A percentile compares a stretch with the other conserved stretches of the same genome.
Conservation (phyloP, 2,329 filamentous ascomycete species). For the Neobulgaria alba region DNA sequence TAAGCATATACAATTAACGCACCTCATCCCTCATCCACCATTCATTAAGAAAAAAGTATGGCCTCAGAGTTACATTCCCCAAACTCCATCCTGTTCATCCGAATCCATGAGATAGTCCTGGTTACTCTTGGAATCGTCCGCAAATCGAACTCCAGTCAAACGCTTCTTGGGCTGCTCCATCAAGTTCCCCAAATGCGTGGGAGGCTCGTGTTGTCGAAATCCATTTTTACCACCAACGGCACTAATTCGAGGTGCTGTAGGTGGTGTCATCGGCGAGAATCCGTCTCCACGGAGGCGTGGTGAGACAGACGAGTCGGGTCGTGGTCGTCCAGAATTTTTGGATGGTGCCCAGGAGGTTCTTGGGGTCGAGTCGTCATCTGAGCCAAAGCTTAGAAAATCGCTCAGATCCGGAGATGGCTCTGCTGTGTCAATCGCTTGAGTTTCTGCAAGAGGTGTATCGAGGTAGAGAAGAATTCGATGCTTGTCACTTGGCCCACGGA, state of each 20-base stretch:
- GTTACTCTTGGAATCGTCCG: constrained; percentile 8
- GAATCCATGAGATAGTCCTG: neutral
- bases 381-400: constrained; percentile 23
- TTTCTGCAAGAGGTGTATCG: constrained; percentile 18
- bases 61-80: neutral
- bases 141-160: constrained; percentile 13
- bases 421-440: constrained; percentile 15
- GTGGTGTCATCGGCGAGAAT: constrained; percentile 15
- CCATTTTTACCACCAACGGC: constrained; percentile 16
- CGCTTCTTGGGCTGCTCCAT: constrained; percentile 8
- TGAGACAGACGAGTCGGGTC: constrained; percentile 14
- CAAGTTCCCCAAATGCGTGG: neutral
- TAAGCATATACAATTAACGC: no score
- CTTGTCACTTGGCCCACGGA: constrained; percentile 11
- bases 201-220: constrained; percentile 6
- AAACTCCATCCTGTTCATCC: neutral
- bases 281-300: constrained; percentile 3
- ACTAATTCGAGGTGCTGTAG: constrained; percentile 18
- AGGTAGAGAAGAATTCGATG: constrained; percentile 23
- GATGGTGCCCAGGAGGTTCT: constrained; percentile 13
- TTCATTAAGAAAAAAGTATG: no score
- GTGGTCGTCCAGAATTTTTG: constrained; percentile 6
- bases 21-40: no score
- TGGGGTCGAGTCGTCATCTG: constrained; percentile 25
- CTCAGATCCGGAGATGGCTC: constrained; percentile 26